These are phyloP conservation scores for Globisporangium cylindrosporum DNA, from an alignment of 352 stramenopile genomes.

Conservation along the genomic window DNA sequence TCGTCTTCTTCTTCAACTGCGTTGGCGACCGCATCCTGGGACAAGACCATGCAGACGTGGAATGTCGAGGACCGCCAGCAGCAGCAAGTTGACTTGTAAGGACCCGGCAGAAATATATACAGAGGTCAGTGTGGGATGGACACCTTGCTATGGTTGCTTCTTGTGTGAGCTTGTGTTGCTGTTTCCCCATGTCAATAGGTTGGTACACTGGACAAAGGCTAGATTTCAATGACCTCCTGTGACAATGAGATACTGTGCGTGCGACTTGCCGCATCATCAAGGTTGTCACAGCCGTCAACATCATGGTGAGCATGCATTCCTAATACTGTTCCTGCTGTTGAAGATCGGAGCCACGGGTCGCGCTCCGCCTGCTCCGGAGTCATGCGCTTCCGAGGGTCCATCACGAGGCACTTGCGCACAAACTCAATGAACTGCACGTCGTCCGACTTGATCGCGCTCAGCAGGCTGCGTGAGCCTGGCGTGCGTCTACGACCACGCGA, in stretches of 20 bases:
- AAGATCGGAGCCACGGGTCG: slow-evolving; percentile 53
- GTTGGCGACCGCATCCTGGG: slow-evolving; percentile 59
- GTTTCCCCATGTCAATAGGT: background rate
- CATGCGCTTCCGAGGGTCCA: slow-evolving; percentile 57
- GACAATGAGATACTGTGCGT: background rate
- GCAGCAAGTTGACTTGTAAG: slow-evolving; percentile 4
- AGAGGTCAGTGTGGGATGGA: background rate
- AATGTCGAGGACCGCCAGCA: slow-evolving; percentile 17
- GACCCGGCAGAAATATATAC: slow-evolving; percentile 9
- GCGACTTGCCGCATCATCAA: background rate
- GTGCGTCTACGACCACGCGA: slow-evolving; percentile 52
- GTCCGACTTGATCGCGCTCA: slow-evolving; percentile 34
- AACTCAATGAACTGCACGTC: slow-evolving; percentile 61
- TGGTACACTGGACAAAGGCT: background rate
- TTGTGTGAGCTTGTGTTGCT: background rate
- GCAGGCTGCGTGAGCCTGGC: slow-evolving; percentile 37
- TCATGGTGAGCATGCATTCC: background rate
- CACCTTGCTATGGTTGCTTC: background rate
- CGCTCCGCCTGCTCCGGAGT: slow-evolving; percentile 52
- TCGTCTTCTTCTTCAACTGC: slow-evolving; percentile 16
- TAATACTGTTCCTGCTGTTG: background rate
- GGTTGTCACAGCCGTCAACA: background rate
- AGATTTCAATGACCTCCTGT: background rate
- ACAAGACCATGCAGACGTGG: slow-evolving; percentile 59
- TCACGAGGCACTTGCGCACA: slow-evolving; percentile 61